phyloP scores from a whole-genome alignment of 306 rosid genomes.

The Medicago ruthenica region DNA sequence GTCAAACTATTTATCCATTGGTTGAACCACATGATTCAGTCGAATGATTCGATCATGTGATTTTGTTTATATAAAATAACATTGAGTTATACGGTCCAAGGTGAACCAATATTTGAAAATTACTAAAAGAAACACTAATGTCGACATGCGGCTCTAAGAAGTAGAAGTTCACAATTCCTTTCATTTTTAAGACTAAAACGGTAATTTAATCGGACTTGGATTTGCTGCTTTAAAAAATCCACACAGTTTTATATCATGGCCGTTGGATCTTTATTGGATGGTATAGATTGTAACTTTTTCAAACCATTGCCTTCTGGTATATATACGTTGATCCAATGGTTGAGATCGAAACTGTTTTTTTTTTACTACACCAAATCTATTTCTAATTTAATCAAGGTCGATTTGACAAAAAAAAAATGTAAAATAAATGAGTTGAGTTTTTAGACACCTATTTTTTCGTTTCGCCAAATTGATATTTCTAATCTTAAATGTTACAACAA shows the following conservation, averaged over 20 bases:
- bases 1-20: background rate
- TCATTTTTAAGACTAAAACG: background rate
- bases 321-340: no score
- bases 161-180: background rate
- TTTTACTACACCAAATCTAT: no score
- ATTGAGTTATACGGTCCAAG: background rate
- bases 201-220: background rate
- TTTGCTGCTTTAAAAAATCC: no score
- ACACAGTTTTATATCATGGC: no score
- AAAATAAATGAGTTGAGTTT: background rate
- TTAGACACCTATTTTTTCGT: no score
- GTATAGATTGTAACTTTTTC: no score
- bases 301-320: no score
- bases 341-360: no score
- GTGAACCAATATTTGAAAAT: no score
- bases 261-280: no score
- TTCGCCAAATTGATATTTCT: no score
- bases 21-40: background rate
- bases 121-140: background rate
- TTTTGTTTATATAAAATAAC: background rate
- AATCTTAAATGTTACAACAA: no score
- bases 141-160: background rate
- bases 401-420: background rate
- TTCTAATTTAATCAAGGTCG: background rate
- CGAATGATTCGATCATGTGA: background rate